Evolutionary conservation across 202 grass and related monocot genomes (phyloP).

Genomic region (Musa balbisiana): DNA sequence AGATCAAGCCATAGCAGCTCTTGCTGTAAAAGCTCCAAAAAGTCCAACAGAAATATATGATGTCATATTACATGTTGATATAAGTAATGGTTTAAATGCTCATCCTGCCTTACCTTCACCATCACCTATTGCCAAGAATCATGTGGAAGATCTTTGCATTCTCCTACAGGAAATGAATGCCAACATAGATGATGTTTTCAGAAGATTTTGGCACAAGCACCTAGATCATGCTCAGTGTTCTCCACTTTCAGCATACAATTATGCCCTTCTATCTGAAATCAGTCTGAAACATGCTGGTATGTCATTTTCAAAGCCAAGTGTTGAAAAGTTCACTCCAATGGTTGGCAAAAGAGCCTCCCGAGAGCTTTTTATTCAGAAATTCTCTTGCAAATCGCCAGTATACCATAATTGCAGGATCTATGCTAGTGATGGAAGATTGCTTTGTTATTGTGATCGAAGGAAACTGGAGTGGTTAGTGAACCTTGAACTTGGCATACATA

Average conservation of each 20-base stretch:
- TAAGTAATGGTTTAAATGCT: slow-evolving; percentile 31
- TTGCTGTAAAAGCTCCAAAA: slow-evolving; percentile 67
- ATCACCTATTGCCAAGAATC: slow-evolving; percentile 54
- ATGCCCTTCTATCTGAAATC: slow-evolving; percentile 57
- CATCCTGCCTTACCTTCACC: slow-evolving; percentile 35
- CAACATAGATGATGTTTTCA: slow-evolving; percentile 53
- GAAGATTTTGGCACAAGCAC: slow-evolving; percentile 54
- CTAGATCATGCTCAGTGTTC: slow-evolving; percentile 50
- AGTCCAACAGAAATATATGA: slow-evolving; percentile 46
- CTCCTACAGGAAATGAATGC: slow-evolving; percentile 39
- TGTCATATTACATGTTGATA: slow-evolving; percentile 52
- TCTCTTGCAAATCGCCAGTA: slow-evolving; percentile 93
- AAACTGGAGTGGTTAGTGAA: slow-evolving; percentile 80
- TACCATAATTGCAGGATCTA: slow-evolving; percentile 99
- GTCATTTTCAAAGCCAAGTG: slow-evolving; percentile 47
- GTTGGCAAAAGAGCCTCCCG: slow-evolving; percentile 63
- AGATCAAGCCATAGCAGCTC: slow-evolving; percentile 71
- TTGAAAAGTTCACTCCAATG: slow-evolving; percentile 35
- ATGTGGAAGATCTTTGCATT: slow-evolving; percentile 53
- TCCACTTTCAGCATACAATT: slow-evolving; percentile 71
- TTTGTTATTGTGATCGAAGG: slow-evolving; percentile 91
- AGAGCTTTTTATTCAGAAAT: slow-evolving; percentile 85
- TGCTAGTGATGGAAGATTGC: slow-evolving; percentile 88
- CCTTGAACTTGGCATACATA: slow-evolving; percentile 6
- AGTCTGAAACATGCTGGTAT: slow-evolving; percentile 53